Evolutionary conservation across 148 eudicot species (phyloP), one percentile per base, ranked within the genome.

Genomic region (Nepenthes gracilis): DNA sequence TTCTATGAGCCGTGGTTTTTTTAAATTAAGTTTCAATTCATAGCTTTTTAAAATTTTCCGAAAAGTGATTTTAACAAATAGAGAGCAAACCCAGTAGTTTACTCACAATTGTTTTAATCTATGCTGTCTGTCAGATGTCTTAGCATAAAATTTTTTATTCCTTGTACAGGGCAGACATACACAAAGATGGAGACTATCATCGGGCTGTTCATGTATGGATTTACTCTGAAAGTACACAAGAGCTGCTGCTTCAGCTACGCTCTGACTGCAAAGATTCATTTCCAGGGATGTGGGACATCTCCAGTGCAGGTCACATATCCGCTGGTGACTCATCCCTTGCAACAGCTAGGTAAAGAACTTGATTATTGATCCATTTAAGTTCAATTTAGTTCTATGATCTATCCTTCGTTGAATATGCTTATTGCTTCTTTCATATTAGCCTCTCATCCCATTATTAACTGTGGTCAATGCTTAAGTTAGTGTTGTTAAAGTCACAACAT

Each of bases 271-370:
- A 92, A 77, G 97, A 92, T 73, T 92, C 97, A 54, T 92, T 86
- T 87, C 82, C 96, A 55, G 86, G 96, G 23, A 71, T 69, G 67
- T 92, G 97, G 97, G 97, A 92, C 72, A 80, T 88, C 55, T 92
- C 97, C 58, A 92, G 97, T 74, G 97, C 97, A 55, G 97, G 97
- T 65, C 97, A 92, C 72, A 82, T 92, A 72, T 83, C 94, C 66
- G 96, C 97, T 65, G 96, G 97, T 43, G 94, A 88, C 66, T 83
- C 94, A 60, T 88, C 96, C 63, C 96, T 92, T 74, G 58, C 82
- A 59, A 55, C 96, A 37, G 97, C 94, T 64, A 85, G 93, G 97
- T 91, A 66, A 63, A 12, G 6, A 7, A 56, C 5, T 4, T 37
- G 38, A 5, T 43, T 38, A 4, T 40, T 0, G 10, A 12, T 50